Evolutionary conservation across 106 monocot species (phyloP), one percentile per base, ranked within the genome.

Genomic region (Dendrobium huoshanense): DNA sequence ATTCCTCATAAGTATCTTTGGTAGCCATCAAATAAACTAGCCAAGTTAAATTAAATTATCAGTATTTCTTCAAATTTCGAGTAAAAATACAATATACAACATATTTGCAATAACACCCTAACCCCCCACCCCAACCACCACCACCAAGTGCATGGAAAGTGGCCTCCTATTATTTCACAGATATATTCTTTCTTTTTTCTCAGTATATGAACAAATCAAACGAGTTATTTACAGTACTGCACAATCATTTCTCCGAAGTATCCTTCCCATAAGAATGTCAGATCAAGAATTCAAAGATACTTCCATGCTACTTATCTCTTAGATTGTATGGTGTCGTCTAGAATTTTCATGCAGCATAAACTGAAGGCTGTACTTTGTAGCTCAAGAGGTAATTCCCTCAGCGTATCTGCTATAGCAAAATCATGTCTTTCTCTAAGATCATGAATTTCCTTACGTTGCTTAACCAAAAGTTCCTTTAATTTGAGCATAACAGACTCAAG

Each of bases 371-470:
- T 79, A 0, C 11, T 31, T 11, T 59, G 87, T 75, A 86, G 70
- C 47, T 89, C 84, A 33, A 74, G 79, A 76, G 87, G 88, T 16
- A 94, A 25, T 51, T 73, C 75, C 54, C 86, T 88, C 72, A 94
- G 82, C 2, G 80, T 43, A 48, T 86, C 83, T 56, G 56, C 84
- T 47, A 86, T 81, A 8, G 80, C 83, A 74, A 79, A 77, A 18
- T 83, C 72, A 73, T 94, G 94, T 61, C 84, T 89, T 79, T 75
- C 86, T 80, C 85, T 84, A 31, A 91, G 68, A 49, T 89, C 89
- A 42, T 83, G 41, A 49, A 91, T 55, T 77, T 91, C 91, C 33
- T 81, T 91, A 64, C 86, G 83, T 47, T 94, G 94, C 77, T 89
- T 73, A 41, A 72, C 25, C 61, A 94, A 29, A 18, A 89, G 27